Conservation (phyloP, 345 rosid species). For the Eucalyptus regnans region DNA sequence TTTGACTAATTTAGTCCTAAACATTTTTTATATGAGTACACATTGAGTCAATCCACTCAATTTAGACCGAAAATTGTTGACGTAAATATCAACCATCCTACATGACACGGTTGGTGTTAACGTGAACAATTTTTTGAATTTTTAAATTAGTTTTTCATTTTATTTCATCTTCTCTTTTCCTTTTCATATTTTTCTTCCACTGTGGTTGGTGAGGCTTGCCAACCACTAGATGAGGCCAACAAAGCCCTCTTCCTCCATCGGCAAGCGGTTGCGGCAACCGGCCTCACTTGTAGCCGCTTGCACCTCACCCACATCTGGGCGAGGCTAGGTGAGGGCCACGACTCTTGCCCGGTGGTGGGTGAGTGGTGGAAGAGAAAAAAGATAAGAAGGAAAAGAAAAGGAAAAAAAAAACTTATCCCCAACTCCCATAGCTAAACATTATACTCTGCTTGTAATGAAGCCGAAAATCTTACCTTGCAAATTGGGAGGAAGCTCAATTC, state of each 20-base stretch:
- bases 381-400: not conserved
- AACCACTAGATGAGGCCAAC: not conserved
- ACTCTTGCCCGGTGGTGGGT: not conserved
- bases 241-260: not conserved
- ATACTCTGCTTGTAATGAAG: not conserved
- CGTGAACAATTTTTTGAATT: rapidly evolving
- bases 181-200: not conserved
- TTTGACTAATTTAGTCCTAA: no score
- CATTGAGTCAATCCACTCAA: not conserved
- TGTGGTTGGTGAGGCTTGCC: not conserved
- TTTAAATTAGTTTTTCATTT: not conserved
- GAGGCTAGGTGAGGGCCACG: not conserved
- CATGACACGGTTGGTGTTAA: rapidly evolving
- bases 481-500: not conserved
- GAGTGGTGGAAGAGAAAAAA: not conserved
- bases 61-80: not conserved
- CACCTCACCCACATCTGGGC: not conserved
- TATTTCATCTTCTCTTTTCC: not conserved
- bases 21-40: rapidly evolving
- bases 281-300: not conserved
- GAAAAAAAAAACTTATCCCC: no score
- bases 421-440: not conserved
- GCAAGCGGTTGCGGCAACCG: no score
- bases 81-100: rapidly evolving
- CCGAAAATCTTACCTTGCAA: not conserved